Evolutionary conservation across 768 basidiomycete genomes (phyloP), one percentile per base, ranked within the genome.

Genomic region (Scleroderma bovista): DNA sequence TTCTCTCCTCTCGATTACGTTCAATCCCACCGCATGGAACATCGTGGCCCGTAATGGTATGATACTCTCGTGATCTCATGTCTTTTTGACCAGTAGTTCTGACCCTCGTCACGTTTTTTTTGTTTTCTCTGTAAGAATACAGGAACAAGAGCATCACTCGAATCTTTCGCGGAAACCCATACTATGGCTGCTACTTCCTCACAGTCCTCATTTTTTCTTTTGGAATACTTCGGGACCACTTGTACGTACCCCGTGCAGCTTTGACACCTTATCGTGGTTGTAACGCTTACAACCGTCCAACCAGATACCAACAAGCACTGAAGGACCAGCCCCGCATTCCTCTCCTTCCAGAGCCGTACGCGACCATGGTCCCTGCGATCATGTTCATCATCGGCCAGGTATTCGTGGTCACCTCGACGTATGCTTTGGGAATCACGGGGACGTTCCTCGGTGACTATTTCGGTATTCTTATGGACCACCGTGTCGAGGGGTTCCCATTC

Each of bases 21-120:
- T 97, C 74, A 97, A 97, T 60, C 95, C 95, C 0, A 83, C 84
- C 1, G 93, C 86, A 51, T 99, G 95, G 95, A 99, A 99, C 68
- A 82, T 93, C 54, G 82, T 94, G 24, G 95, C 95, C 22, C 84
- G 83, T 49, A 92, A 94, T 71, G 93, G 93, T 93, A 36, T 36
- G 34, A n/a, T n/a, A n/a, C n/a, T 29, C 34, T 12, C 44, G 81
- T 70, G 17, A 9, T 19, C 13, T 17, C 20, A 10, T 20, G 6
- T 39, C 23, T 26, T 46, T 12, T 11, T 11, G 16, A 24, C n/a
- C 29, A 16, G n/a, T n/a, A n/a, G n/a, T n/a, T n/a, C n/a, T n/a
- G n/a, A n/a, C n/a, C n/a, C n/a, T n/a, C n/a, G n/a, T n/a, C n/a
- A n/a, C n/a, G n/a, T n/a, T n/a, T n/a, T n/a, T n/a, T n/a, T n/a